Evolutionary conservation across 108 stramenopile species (phyloP).

Genomic region (Schizochytrium sp.): DNA sequence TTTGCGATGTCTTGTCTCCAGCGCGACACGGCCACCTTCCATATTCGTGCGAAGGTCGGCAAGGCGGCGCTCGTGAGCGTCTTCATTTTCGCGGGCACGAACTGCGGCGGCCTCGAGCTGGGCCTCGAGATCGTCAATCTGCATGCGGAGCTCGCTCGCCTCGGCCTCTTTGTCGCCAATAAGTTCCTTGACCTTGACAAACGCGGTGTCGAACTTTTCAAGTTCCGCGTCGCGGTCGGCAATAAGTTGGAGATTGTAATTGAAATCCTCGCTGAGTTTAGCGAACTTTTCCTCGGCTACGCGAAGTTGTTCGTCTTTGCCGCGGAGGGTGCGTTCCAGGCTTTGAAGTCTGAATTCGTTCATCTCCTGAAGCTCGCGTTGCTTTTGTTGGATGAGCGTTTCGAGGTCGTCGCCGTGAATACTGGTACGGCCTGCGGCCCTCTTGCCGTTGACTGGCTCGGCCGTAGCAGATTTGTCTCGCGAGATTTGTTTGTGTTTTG

Average conservation of each 20-base stretch:
- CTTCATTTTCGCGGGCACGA: not conserved
- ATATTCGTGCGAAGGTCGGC: constrained; percentile 24
- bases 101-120: not conserved
- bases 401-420: not conserved
- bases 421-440: not conserved
- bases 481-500: too few species aligned
- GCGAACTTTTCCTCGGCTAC: not conserved
- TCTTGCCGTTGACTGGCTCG: not conserved
- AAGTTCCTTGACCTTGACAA: not conserved
- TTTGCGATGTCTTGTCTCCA: constrained; percentile 16
- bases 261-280: not conserved
- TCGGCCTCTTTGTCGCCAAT: not conserved
- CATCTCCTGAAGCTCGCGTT: constrained; percentile 12
- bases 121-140: not conserved
- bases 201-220: not conserved
- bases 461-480: not conserved
- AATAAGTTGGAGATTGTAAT: not conserved
- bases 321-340: not conserved
- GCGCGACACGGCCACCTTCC: constrained; percentile 25
- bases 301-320: not conserved
- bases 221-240: not conserved
- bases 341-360: not conserved
- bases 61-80: constrained; percentile 13
- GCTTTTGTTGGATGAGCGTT: not conserved
- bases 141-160: not conserved